Base-by-base conservation (phyloP, 805 yeast species). In the Ogataea angusta region DNA sequence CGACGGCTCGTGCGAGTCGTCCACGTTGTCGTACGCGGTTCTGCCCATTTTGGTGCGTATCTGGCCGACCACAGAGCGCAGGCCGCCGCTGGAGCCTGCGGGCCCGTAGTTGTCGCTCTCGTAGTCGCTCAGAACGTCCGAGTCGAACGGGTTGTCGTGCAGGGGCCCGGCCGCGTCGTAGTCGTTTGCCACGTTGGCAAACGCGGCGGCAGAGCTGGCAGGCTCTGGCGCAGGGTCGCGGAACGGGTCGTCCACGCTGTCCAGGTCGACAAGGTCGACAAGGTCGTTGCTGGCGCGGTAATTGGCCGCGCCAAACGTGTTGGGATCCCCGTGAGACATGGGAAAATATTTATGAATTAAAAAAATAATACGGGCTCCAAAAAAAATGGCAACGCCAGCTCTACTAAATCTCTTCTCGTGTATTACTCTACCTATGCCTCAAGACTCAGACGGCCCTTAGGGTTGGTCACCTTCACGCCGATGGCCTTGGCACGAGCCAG, bases 381-480 rank as follows among this genome's bases (percentile, higher is more conserved):
- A 19, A 19, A 19, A 6, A 19, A 19, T 7, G 21, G 21, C 21
- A 6, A 7, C 3, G 21, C 21, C 21, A 19, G 21, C 7, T 7
- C 21, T 19, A 19, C 21, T 19, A 19, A 19, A 19, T 19, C 21
- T 21, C 40, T 36, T 17, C 43, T 39, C 46, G 18, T 47, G 38
- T 38, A 38, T 38, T 38, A 33, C 14, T 38, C 42, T 37, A 37
- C 40, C 36, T 43, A 90, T 78, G 97, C 98, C 82, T 88, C 95
- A 72, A 89, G 84, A 70, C 95, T 78, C 72, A 90, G 88, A 79
- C 96, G 91, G 73, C 96, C 99, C 80, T 87, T 81, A 70, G 97
- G 95, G 80, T 93, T 93, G 82, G 99, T 93, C 67, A 93, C 96
- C 83, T 89, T 90, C 69, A 93, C 80, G 77, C 98, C 98, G 66